A percentile compares a stretch with the other conserved stretches of the same genome.
Evolutionary conservation across 768 basidiomycete species (phyloP).

Genomic region (Termitomyces sp.): DNA sequence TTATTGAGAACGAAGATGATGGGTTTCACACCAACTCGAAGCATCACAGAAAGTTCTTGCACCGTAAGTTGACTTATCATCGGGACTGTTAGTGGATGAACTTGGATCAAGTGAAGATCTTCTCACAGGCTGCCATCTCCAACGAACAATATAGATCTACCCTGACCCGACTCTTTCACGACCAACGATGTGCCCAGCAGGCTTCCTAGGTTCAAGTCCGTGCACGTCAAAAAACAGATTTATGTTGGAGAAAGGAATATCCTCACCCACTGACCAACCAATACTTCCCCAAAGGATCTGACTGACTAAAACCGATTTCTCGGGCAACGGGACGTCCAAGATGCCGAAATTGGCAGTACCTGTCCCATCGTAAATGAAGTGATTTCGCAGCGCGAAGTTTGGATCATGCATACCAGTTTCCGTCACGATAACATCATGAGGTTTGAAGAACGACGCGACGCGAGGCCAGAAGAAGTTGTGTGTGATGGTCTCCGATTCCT

Average conservation of each 20-base stretch:
- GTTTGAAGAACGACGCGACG: constrained; percentile 64
- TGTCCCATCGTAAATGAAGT: constrained; percentile 10
- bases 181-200: constrained; percentile 80
- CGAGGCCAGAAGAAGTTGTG: constrained; percentile 88
- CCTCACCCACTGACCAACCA: constrained; percentile 79
- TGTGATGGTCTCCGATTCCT: constrained; percentile 51
- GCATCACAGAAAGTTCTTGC: constrained; percentile 85
- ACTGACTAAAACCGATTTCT: constrained; percentile 57
- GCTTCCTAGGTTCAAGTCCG: constrained; percentile 36
- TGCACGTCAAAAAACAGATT: neutral
- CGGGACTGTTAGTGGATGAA: neutral
- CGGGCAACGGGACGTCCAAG: constrained; percentile 74
- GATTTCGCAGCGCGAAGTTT: too few species aligned
- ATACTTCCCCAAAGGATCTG: constrained; percentile 93
- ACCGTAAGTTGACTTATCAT: constrained; percentile 63
- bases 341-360: constrained; percentile 86
- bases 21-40: constrained; percentile 66
- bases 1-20: constrained; percentile 86
- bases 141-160: constrained; percentile 77
- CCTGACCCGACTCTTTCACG: constrained; percentile 55
- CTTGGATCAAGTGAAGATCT: neutral
- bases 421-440: constrained; percentile 74
- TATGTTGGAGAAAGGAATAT: neutral
- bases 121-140: constrained; percentile 81
- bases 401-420: constrained; percentile 63